Base-by-base conservation (phyloP, 805 yeast genomes). In the Lipomyces yamanashiensis region DNA sequence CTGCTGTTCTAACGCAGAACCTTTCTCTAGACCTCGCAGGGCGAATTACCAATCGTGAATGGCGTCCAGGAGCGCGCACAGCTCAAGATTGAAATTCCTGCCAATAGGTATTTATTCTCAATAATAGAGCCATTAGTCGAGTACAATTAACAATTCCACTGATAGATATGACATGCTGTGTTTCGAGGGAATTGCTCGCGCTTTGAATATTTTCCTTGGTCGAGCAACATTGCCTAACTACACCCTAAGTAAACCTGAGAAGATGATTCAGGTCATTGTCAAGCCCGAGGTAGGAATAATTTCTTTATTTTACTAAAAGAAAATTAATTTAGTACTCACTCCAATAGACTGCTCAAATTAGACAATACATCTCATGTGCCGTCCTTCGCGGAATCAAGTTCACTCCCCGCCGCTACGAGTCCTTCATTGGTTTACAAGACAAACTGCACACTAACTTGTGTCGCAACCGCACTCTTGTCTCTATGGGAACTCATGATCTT, bases 351-450 rank as follows among this genome's bases (percentile, higher is more conserved):
- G 82, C 81, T 58, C 79, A 81, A 69, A 80, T 90, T 58, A 89
- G 99, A 79, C 98, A 96, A 33, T 95, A 86, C 73, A 97, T 97
- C 23, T 93, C 97, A 21, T 95, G 90, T 45, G 99, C 98, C n/a
- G 84, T 95, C 64, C 82, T 95, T 72, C 88, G 97, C 77, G 87
- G 89, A 67, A 84, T 95, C 68, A 82, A 81, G 52, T 92, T 95
- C 77, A 89, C 88, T 64, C 88, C 87, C 74, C 85, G 96, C 77
- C 81, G 89, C 15, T 95, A 96, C 76, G 96, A 92, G 64, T 92
- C 98, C 5, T 95, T 95, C 82, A 93, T 95, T 73, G 88, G 96
- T 36, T 81, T 95, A 72, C 99, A 95, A 79, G 99, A 95, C 77
- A 95, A 95, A 78, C 82, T 95, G 70, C 99, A 95, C 80, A 81